Evolutionary conservation across 2,329 filamentous ascomycete species (phyloP).

Genomic region (Tolypocladium ovalisporum): DNA sequence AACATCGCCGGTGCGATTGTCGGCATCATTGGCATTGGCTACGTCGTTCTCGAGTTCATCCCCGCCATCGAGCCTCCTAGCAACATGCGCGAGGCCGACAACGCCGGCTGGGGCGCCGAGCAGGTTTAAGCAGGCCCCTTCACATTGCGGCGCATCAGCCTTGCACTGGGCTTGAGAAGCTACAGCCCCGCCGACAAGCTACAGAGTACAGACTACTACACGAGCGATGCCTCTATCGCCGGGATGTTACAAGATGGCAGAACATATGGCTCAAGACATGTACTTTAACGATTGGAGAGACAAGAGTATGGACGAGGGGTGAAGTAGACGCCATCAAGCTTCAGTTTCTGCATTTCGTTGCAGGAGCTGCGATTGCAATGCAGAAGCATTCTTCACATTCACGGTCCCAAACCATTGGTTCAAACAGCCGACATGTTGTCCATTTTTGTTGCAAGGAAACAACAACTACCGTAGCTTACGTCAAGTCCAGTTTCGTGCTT

Average conservation of each 20-base stretch:
- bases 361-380: background rate
- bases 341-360: background rate
- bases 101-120: constrained; percentile 63
- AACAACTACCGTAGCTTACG: background rate
- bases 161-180: background rate
- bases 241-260: background rate
- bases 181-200: background rate
- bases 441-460: background rate
- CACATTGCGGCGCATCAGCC: background rate
- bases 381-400: background rate
- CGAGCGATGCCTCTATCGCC: background rate
- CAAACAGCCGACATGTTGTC: background rate
- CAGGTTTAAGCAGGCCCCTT: constrained; percentile 44
- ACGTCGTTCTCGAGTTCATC: constrained; percentile 65
- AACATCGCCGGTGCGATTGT: constrained; percentile 70
- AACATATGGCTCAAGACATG: background rate
- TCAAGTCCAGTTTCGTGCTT: background rate
- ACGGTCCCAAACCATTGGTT: background rate
- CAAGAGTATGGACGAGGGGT: background rate
- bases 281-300: background rate
- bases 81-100: constrained; percentile 70
- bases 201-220: background rate
- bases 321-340: background rate
- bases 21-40: constrained; percentile 67
- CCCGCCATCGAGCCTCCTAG: constrained; percentile 69